Evolutionary conservation across 441 rosid genomes (phyloP).

Genomic region (Daphne laureola): DNA sequence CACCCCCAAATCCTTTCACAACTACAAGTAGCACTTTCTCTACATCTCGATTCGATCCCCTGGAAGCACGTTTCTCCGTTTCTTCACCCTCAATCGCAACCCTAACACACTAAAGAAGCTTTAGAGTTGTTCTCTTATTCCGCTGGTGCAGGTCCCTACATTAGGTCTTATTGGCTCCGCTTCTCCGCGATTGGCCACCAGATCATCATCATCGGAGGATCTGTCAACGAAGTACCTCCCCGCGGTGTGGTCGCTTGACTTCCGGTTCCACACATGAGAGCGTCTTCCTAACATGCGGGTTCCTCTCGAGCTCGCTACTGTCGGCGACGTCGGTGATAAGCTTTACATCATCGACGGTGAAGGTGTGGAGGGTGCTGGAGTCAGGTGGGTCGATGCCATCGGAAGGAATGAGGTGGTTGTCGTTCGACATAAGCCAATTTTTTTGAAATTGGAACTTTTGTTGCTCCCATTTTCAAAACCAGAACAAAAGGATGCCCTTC

Average conservation of each 20-base stretch:
- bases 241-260: conserved; percentile 72
- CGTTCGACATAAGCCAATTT: too few species aligned
- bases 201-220: too few species aligned
- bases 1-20: conserved; percentile 46
- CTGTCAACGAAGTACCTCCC: too few species aligned
- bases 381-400: too few species aligned
- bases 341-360: conserved; percentile 75
- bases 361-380: too few species aligned
- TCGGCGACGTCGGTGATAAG: conserved; percentile 48
- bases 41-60: conserved; percentile 42
- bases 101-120: conserved; percentile 9
- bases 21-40: conserved; percentile 36
- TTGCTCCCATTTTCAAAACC: too few species aligned
- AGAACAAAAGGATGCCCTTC: too few species aligned
- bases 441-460: too few species aligned
- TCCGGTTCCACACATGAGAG: conserved; percentile 55
- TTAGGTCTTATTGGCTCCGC: conserved; percentile 42
- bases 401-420: too few species aligned
- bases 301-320: conserved; percentile 74
- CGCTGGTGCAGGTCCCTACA: conserved; percentile 48
- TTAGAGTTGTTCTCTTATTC: conserved; percentile 27
- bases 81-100: conserved; percentile 41
- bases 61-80: conserved; percentile 29
- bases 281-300: conserved; percentile 44
- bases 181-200: conserved; percentile 35